Base-by-base conservation (phyloP, 331 rosid species). In the Malus hybrid region DNA sequence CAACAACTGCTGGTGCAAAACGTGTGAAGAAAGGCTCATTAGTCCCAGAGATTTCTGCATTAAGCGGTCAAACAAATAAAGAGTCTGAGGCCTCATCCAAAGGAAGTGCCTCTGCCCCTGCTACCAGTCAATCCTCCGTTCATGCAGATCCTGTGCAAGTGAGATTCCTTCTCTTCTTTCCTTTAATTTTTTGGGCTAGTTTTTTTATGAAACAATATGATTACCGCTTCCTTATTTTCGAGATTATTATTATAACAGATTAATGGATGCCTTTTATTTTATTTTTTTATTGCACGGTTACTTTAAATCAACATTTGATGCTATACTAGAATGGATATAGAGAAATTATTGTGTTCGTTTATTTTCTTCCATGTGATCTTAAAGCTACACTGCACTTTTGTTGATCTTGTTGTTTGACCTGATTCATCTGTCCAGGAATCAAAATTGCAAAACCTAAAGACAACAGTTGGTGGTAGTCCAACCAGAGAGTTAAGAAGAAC, bases 1-100 rank as follows among this genome's bases (percentile, higher is more conserved):
- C 99, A 76, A 95, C 97, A 50, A 91, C 97, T 72, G 93, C 97
- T 69, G 99, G 97, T 74, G 85, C 93, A 67, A 95, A 85, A 85
- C 97, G 99, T 60, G 96, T 86, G 62, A 95, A 85, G 91, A 95
- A 92, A 84, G 85, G 84, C 67, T 80, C 92, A 48, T 79, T 86
- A 73, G 8, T 73, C 71, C 87, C 76, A 27, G 99, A 94, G 72
- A 88, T 85, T 73, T 80, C 89, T 78, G 75, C 87, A 73, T 87
- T 93, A 78, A 86, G 73, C 84, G 79, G 84, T 83, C 86, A 89
- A 71, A 68, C 91, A 81, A 69, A 55, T 55, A 94, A 87, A 82
- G 97, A 94, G 79, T 67, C 85, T 0, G 97, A 95, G 80, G 64
- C 80, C 59, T n/a, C 91, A 57, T 83, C 89, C 67, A 95, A 85